A percentile compares a stretch with the other conserved stretches of the same genome.
Evolutionary conservation across 306 rosid genomes (phyloP).

Genomic region (Heteromeles arbutifolia): DNA sequence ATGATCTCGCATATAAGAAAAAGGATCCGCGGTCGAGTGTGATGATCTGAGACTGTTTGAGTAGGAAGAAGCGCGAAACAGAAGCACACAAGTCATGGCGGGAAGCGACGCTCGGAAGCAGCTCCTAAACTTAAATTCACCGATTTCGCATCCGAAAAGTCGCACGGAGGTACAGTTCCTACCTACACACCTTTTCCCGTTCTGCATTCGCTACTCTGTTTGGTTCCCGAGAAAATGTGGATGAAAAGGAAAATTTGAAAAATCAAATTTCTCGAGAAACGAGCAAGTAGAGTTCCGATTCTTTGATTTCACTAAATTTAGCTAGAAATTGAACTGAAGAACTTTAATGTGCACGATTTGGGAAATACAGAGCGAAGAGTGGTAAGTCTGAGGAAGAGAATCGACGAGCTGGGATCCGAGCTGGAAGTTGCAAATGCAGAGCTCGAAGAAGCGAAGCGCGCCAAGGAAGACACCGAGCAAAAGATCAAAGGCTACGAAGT

Average conservation of each 20-base stretch:
- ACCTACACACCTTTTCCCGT: not conserved
- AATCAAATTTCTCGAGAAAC: not conserved
- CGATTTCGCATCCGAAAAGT: slow-evolving; percentile 67
- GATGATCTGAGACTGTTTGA: too few species aligned
- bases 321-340: not conserved
- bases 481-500: slow-evolving; percentile 78
- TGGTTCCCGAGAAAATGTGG: slow-evolving; percentile 14
- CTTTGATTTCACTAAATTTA: not conserved
- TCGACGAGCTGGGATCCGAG: slow-evolving; percentile 53
- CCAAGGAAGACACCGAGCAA: slow-evolving; percentile 62
- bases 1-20: not conserved
- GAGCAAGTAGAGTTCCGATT: not conserved
- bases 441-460: slow-evolving; percentile 60
- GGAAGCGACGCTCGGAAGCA: slow-evolving; percentile 58
- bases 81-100: slow-evolving; percentile 40
- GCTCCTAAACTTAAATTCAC: slow-evolving; percentile 50
- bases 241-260: not conserved
- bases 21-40: not conserved
- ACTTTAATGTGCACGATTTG: not conserved
- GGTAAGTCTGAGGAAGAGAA: slow-evolving; percentile 49
- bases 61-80: slow-evolving; percentile 12
- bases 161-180: slow-evolving; percentile 61
- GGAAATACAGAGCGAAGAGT: slow-evolving; percentile 58
- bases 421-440: slow-evolving; percentile 37
- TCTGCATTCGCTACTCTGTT: not conserved